Evolutionary conservation across 768 basidiomycete genomes (phyloP).

Genomic region (Suillus decipiens): DNA sequence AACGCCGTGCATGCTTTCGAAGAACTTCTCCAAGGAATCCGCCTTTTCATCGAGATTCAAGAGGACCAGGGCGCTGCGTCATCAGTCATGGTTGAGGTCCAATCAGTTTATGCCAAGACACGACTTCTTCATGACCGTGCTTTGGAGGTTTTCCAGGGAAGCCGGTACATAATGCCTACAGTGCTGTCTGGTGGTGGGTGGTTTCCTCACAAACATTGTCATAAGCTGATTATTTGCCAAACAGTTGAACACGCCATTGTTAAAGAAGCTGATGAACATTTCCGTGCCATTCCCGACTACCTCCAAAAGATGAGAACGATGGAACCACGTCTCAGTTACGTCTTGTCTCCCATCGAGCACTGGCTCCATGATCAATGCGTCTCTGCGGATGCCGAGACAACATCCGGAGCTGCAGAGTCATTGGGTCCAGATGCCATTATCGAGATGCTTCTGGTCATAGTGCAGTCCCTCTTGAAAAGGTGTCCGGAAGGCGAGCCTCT

Average conservation of each 20-base stretch:
- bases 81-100: slow-evolving; percentile 31
- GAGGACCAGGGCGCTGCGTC: slow-evolving; percentile 19
- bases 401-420: not conserved
- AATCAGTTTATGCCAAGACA: slow-evolving; percentile 26
- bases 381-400: slow-evolving; percentile 18
- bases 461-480: slow-evolving; percentile 58
- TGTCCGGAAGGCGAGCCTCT: slow-evolving; percentile 31
- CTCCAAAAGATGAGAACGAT: slow-evolving; percentile 29
- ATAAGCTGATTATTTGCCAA: not conserved
- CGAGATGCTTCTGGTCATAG: slow-evolving; percentile 60
- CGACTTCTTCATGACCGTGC: slow-evolving; percentile 31
- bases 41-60: slow-evolving; percentile 35
- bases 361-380: slow-evolving; percentile 35
- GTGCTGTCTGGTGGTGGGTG: slow-evolving; percentile 41
- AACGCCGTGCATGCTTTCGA: slow-evolving; percentile 33
- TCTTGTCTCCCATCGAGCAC: slow-evolving; percentile 27
- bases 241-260: slow-evolving; percentile 40
- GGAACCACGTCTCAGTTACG: slow-evolving; percentile 32
- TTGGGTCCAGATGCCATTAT: slow-evolving; percentile 47
- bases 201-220: not conserved
- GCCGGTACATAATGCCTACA: slow-evolving; percentile 25
- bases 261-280: slow-evolving; percentile 26
- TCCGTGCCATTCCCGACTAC: slow-evolving; percentile 24
- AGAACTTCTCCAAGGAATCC: slow-evolving; percentile 39
- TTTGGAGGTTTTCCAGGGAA: slow-evolving; percentile 20